Evolutionary conservation across 306 rosid genomes (phyloP), one percentile per base, ranked within the genome.

Genomic region (Pyrus pyrifolia): DNA sequence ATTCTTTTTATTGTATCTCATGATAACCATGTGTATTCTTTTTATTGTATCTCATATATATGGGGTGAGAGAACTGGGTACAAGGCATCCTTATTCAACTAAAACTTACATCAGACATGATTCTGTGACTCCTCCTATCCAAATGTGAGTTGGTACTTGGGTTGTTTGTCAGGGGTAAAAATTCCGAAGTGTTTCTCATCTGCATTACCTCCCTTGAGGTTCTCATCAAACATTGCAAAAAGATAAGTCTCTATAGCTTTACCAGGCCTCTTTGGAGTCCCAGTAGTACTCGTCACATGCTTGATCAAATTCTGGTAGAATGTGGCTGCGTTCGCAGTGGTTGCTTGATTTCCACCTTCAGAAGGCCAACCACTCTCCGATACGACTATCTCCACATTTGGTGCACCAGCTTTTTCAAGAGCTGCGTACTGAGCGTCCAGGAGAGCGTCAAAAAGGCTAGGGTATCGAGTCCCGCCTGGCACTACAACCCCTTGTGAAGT

Each of bases 331-430:
- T 87, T 90, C 0, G 78, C 68, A 3, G 9, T 0, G 6, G 79
- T 52, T 2, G 92, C 89, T 2, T 71, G 83, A 17, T 3, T 11
- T 59, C 86, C 78, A 33, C 91, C 92, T 10, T 12, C 57, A 0
- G 91, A 88, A 13, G 93, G 96, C 96, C 96, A 92, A 7, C 97
- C 92, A 13, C 84, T 93, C 81, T 93, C 93, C 0, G 91, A 81
- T 27, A 88, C 89, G 23, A 92, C 90, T 1, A 88, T 66, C 22
- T 65, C 21, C 82, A 88, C 8, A 18, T 67, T 33, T 7, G 81
- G 35, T 5, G 77, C 92, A 0, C 87, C 88, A 0, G 65, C 31
- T 42, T 85, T 89, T 83, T 86, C 92, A 30, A 89, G 84, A 21
- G 97, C 91, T 11, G 79, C 78, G 14, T 93, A 86, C 0, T 80